Evolutionary conservation across 2,329 filamentous ascomycete species (phyloP).

Genomic region (Furcasterigmium furcatum): DNA sequence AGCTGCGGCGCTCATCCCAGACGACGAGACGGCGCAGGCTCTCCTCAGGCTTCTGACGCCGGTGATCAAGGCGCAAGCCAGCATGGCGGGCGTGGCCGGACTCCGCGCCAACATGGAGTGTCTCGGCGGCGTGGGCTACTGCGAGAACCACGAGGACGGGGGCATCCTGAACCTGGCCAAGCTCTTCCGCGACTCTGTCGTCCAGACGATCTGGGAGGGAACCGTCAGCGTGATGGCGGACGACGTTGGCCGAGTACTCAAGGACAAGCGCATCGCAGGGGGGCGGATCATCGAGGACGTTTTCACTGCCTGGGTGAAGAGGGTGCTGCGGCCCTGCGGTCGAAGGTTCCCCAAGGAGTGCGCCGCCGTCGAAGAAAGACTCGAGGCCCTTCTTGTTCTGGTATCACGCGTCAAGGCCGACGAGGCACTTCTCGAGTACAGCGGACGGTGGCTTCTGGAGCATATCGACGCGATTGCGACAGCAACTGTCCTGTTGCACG

Average conservation of each 20-base stretch:
- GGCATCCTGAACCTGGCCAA: slow-evolving; percentile 61
- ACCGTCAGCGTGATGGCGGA: slow-evolving; percentile 68
- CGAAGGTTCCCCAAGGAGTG: neutral
- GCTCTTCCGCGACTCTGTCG: slow-evolving; percentile 61
- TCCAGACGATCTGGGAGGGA: slow-evolving; percentile 68
- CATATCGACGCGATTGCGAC: slow-evolving; percentile 1
- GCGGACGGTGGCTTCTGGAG: neutral
- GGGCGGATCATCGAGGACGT: slow-evolving; percentile 1
- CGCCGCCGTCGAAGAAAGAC: neutral
- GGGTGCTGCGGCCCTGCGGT: neutral
- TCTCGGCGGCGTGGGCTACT: slow-evolving; percentile 64
- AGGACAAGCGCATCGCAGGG: neutral
- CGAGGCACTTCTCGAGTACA: slow-evolving; percentile 1
- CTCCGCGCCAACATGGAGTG: slow-evolving; percentile 60
- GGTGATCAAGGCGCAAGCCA: slow-evolving; percentile 56
- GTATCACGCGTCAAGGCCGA: neutral
- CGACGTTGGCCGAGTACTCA: slow-evolving; percentile 41
- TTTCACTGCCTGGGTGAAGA: neutral
- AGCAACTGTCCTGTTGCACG: neutral
- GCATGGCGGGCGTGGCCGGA: slow-evolving; percentile 44
- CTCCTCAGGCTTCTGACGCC: slow-evolving; percentile 58
- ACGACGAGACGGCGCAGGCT: slow-evolving; percentile 25
- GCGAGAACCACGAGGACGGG: slow-evolving; percentile 58
- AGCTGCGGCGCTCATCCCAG: slow-evolving; percentile 24
- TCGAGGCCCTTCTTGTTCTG: neutral